Base-by-base conservation (phyloP, 2,329 filamentous ascomycete species). In the Aspergillus thermomutatus region DNA sequence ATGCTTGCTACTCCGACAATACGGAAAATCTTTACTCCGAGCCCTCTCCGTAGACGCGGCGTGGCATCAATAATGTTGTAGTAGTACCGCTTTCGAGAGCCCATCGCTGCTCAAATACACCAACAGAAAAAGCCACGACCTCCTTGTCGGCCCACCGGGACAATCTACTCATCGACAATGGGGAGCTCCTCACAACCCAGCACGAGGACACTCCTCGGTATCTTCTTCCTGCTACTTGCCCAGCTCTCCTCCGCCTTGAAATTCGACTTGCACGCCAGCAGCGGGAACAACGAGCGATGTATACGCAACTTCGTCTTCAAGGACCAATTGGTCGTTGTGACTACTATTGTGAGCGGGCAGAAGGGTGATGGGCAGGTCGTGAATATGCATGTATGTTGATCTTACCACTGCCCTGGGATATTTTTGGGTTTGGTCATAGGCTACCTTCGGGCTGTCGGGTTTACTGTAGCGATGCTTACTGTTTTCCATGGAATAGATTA, bases 261-360 rank as follows among this genome's bases (percentile, higher is more conserved):
- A 81, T 97, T 99, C 83, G 94, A 99, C 70, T 85, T 99, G 60
- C 78, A 85, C 68, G 91, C 92, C 47, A 75, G 78, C 57, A 80
- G 84, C 60, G 82, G 83, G 48, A 86, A 83, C 69, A 85, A 87
- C 71, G 89, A 93, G 79, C 85, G 93, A 79, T 99, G 94, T 80
- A 90, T 99, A 75, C 87, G 93, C 74, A 99, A 99, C 80, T 99
- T 97, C 75, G 92, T 97, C 64, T 84, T 86, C 60, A 89, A 87
- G 77, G 92, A 97, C 72, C 96, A 94, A 63, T 81, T 99, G 64
- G 94, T 99, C 45, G 93, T 97, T 34, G 93, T 99, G 53, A 97
- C 93, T 56, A 90, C 92, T 54, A 96, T 87, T 58, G 83, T 96
- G 55, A 86, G 88, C 72, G 94, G 94, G n/a, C 79, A 79, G 64